These are phyloP conservation scores for Acacia crassicarpa DNA, from an alignment of 306 rosid genomes.

Conservation along the genomic window DNA sequence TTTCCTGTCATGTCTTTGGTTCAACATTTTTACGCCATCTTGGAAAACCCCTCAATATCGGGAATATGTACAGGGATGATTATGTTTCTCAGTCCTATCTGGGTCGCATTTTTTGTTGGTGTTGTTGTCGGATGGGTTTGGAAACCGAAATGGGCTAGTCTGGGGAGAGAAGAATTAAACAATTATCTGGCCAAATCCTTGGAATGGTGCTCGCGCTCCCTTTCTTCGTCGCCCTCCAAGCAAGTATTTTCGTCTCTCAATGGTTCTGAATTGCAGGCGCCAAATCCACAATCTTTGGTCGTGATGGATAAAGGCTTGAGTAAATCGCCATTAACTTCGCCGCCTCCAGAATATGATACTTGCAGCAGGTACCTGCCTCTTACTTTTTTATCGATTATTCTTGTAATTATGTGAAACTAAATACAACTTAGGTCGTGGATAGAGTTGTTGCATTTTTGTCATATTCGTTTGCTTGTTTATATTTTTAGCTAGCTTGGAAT, in stretches of 20 bases:
- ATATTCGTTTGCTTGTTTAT: not conserved
- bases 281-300: constrained; percentile 2
- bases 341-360: constrained; percentile 29
- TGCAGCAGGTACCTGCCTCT: constrained; percentile 31
- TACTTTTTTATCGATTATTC: not conserved
- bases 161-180: constrained; percentile 38
- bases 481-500: not conserved
- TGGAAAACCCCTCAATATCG: constrained; percentile 33
- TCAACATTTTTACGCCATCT: constrained; percentile 30
- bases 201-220: constrained; percentile 26
- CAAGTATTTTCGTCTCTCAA: not conserved
- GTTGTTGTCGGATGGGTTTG: constrained; percentile 52
- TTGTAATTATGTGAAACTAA: not conserved
- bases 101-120: constrained; percentile 46
- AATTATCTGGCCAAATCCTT: constrained; percentile 38
- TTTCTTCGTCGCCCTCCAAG: not conserved
- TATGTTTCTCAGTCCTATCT: constrained; percentile 38
- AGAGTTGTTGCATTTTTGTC: not conserved
- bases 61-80: constrained; percentile 34
- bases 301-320: not conserved
- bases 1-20: constrained; percentile 26
- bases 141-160: constrained; percentile 54
- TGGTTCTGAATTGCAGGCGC: constrained; percentile 9
- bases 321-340: not conserved
- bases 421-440: not conserved